These are phyloP conservation scores for Plasmodium inui DNA, from an alignment of 169 alveolate genomes.

Conservation along the genomic window DNA sequence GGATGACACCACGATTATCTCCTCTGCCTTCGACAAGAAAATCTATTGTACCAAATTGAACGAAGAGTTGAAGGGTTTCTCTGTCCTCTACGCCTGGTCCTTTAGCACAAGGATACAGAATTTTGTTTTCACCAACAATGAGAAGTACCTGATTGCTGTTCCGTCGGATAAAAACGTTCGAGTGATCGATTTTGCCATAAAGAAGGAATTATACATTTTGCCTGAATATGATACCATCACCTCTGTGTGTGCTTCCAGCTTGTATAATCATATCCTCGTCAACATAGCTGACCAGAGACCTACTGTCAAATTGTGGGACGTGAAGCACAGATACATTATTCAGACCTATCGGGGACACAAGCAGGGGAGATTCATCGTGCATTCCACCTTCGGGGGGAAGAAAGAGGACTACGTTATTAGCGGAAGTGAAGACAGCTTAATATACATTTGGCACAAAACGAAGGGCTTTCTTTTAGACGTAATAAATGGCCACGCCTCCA, in stretches of 20 bases:
- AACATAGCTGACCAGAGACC: constrained; percentile 85
- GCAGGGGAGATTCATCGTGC: constrained; percentile 87
- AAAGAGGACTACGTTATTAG: constrained; percentile 86
- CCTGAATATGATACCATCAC: constrained; percentile 83
- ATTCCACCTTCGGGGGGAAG: constrained; percentile 89
- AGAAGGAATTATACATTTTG: constrained; percentile 75
- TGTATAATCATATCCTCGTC: constrained; percentile 82
- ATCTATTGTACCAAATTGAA: constrained; percentile 76
- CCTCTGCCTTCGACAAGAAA: constrained; percentile 81
- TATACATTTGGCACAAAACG: constrained; percentile 89
- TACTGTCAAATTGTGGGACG: constrained; percentile 86
- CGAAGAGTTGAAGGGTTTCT: constrained; percentile 54
- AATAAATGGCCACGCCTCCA: constrained; percentile 86
- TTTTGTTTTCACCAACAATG: constrained; percentile 79
- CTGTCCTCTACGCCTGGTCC: constrained; percentile 72
- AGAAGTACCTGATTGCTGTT: constrained; percentile 78
- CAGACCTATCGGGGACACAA: constrained; percentile 90
- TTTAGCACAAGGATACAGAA: constrained; percentile 79
- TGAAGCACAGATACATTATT: constrained; percentile 79
- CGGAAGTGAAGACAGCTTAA: constrained; percentile 91
- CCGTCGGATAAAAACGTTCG: constrained; percentile 80
- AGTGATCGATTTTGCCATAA: constrained; percentile 75
- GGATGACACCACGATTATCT: constrained; percentile 72
- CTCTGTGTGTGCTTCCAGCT: constrained; percentile 76
- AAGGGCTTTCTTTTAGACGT: constrained; percentile 86